Evolutionary conservation across 352 stramenopile genomes (phyloP), one percentile per base, ranked within the genome.

Genomic region (Globisporangium rhizosaccharum): DNA sequence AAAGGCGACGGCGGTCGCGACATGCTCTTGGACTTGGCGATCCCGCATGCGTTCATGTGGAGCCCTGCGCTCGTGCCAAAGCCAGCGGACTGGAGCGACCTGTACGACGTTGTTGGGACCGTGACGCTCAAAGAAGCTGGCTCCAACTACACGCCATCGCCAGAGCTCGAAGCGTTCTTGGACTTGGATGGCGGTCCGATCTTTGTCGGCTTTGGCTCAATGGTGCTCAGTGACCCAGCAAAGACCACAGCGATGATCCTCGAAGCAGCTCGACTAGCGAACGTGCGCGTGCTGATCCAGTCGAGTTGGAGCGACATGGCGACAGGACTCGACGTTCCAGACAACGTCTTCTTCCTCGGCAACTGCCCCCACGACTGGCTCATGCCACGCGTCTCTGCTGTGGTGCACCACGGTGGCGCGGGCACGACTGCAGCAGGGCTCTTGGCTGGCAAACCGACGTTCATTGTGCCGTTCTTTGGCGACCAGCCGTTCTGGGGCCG

Each of bases 401-500:
- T 98, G 4, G 83, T 97, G 44, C 76, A 87, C 37, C 80, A 90
- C 47, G 76, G 82, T 30, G 82, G 82, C 37, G 93, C 94, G 54
- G 92, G 92, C 18, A 98, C 94, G 33, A 97, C 91, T 18, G 91
- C 92, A 20, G 89, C 90, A 0, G 94, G 91, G 14, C 68, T 98
- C 2, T 56, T 94, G 42, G 87, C 87, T 47, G 91, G 90, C 0
- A 94, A 98, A 51, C 93, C 94, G 1, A 98, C 91, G 8, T 92
- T 98, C 56, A 89, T 98, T 15, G 93, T 94, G 55, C 94, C 94
- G 8, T 98, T 98, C 57, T 98, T 98, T 65, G 90, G 88, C 25
- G 94, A 98, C 64, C 94, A 98, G 65, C 86, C 79, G 33, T 97
- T 98, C 64, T 98, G 94, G 94, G 92, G 90, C 1, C 77, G 90